phyloP scores from a whole-genome alignment of 306 rosid species.

The Vigna mungo region DNA sequence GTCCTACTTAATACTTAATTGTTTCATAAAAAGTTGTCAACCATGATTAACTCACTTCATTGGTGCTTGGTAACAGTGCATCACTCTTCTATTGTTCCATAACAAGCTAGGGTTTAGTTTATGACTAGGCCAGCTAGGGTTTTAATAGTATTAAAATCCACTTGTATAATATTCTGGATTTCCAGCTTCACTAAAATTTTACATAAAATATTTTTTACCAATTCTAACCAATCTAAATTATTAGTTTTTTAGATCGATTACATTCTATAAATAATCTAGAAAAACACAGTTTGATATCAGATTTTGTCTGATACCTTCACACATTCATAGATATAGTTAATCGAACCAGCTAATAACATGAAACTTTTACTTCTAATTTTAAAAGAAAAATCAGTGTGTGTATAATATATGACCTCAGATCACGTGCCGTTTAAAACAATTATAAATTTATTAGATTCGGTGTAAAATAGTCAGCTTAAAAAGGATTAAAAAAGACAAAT shows the following conservation, averaged over 20 bases:
- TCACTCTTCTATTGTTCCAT: background rate
- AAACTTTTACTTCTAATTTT: no score
- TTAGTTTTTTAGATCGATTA: no score
- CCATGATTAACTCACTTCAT: conserved; percentile 20
- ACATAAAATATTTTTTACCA: no score
- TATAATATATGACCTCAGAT: no score
- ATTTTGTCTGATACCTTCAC: no score
- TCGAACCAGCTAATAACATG: no score
- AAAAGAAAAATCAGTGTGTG: no score
- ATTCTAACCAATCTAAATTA: no score
- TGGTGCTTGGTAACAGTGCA: background rate
- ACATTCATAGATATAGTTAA: no score
- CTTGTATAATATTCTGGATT: conserved; percentile 6
- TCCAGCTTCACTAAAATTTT: background rate
- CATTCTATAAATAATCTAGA: no score
- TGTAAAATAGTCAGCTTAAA: background rate
- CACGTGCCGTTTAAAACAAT: no score
- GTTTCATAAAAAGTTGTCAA: conserved; percentile 30
- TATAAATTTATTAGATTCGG: background rate
- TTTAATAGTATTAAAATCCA: background rate
- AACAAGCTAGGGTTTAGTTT: conserved; percentile 17
- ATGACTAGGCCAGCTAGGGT: background rate
- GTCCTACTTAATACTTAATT: background rate
- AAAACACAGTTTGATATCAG: no score
- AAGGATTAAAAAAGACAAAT: background rate